Evolutionary conservation across 2,329 filamentous ascomycete species (phyloP).

Genomic region (Sporothrix brasiliensis): DNA sequence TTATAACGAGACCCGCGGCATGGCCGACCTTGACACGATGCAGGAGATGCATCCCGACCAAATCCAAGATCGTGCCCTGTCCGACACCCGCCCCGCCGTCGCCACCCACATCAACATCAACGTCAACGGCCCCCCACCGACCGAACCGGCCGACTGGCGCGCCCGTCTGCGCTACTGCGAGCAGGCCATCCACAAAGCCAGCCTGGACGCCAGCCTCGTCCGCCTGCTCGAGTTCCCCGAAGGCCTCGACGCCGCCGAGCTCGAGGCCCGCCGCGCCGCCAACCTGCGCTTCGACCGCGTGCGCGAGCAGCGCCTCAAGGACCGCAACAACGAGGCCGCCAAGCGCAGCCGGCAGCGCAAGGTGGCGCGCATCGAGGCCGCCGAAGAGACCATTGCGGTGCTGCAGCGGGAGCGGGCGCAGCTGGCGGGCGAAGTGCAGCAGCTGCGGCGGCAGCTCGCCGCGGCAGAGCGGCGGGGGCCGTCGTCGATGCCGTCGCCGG

Average conservation of each 20-base stretch:
- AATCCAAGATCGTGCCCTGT: too few species aligned
- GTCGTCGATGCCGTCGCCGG: neutral
- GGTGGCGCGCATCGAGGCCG: constrained; percentile 34
- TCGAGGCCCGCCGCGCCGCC: constrained; percentile 33
- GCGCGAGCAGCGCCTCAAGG: constrained; percentile 37
- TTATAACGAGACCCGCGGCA: neutral
- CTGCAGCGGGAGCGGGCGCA: constrained; percentile 26
- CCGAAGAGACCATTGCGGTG: constrained; percentile 31
- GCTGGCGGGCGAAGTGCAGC: constrained; percentile 26
- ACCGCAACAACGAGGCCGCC: constrained; percentile 38
- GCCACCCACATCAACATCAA: constrained; percentile 1
- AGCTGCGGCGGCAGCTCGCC: constrained; percentile 27
- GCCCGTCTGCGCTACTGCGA: constrained; percentile 37
- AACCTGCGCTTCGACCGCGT: constrained; percentile 37
- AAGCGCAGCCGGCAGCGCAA: constrained; percentile 38
- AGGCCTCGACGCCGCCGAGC: constrained; percentile 28
- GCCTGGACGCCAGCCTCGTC: constrained; percentile 34
- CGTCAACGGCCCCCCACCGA: constrained; percentile 28
- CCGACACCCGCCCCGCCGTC: neutral
- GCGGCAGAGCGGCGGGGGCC: neutral
- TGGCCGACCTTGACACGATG: neutral
- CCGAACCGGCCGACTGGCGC: constrained; percentile 34
- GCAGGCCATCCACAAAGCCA: constrained; percentile 30
- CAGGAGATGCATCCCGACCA: neutral
- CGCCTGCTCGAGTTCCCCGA: constrained; percentile 36